Evolutionary conservation across 495 filamentous ascomycete species (phyloP).

Genomic region (Xylaria bambusicola): DNA sequence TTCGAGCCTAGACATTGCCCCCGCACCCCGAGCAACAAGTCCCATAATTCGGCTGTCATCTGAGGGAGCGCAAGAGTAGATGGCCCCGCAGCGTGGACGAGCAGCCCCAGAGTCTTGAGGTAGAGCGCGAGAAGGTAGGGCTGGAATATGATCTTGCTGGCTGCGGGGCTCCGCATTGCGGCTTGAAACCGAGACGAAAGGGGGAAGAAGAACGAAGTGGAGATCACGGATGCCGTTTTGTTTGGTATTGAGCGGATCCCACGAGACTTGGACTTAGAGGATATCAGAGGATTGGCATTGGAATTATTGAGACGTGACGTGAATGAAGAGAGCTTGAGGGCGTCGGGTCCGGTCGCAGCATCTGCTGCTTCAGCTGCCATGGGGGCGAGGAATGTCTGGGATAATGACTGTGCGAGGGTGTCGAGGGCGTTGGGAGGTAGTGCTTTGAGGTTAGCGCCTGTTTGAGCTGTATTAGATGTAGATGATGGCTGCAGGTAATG

Average conservation of each 20-base stretch:
- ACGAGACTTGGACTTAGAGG: slow-evolving; percentile 39
- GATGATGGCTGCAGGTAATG: slow-evolving; percentile 38
- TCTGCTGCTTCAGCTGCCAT: slow-evolving; percentile 73
- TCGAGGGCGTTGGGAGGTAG: slow-evolving; percentile 62
- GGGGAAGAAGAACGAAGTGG: slow-evolving; percentile 79
- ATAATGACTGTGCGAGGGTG: slow-evolving; percentile 60
- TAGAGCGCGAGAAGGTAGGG: slow-evolving; percentile 61
- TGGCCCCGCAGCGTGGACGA: slow-evolving; percentile 67
- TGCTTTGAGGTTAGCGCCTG: slow-evolving; percentile 41
- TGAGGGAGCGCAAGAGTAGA: slow-evolving; percentile 61
- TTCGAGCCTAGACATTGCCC: slow-evolving; percentile 36
- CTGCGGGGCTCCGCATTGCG: slow-evolving; percentile 47
- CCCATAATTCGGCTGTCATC: slow-evolving; percentile 72
- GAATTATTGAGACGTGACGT: slow-evolving; percentile 40
- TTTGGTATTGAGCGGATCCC: slow-evolving; percentile 67
- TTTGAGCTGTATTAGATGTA: slow-evolving; percentile 20
- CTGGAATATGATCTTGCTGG: slow-evolving; percentile 56
- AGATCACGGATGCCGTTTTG: slow-evolving; percentile 71
- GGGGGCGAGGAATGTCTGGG: slow-evolving; percentile 73
- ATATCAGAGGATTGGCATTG: slow-evolving; percentile 14
- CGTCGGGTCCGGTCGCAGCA: slow-evolving; percentile 71
- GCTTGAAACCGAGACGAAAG: slow-evolving; percentile 61
- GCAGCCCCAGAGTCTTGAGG: slow-evolving; percentile 65
- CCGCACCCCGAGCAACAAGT: slow-evolving; percentile 56
- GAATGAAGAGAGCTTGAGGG: slow-evolving; percentile 69